phyloP scores from a whole-genome alignment of 1,284 basidiomycete species.

The Meira miltonrushii region DNA sequence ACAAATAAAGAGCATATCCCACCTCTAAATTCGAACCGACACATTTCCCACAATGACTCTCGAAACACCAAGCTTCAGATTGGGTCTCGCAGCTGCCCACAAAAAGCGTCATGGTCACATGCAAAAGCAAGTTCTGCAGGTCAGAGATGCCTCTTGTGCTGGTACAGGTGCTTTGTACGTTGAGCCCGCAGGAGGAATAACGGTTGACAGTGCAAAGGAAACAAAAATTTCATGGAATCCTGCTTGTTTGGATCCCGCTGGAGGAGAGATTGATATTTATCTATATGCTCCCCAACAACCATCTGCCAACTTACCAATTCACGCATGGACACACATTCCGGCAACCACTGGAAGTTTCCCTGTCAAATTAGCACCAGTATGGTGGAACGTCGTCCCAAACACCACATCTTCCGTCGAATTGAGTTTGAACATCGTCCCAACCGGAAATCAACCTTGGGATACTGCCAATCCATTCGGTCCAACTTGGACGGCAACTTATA shows the following conservation, averaged over 20 bases:
- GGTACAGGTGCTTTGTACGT: conserved; percentile 33
- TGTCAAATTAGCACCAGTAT: conserved; percentile 37
- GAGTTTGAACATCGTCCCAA: conserved; percentile 48
- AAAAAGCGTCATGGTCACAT: too few species aligned
- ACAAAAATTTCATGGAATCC: conserved; percentile 38
- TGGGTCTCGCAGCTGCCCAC: too few species aligned
- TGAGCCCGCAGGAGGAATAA: conserved; percentile 18
- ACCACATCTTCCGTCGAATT: conserved; percentile 25
- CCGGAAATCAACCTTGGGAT: conserved; percentile 50
- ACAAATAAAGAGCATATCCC: too few species aligned
- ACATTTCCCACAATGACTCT: too few species aligned
- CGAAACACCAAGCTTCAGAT: too few species aligned
- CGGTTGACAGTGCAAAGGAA: conserved; percentile 28
- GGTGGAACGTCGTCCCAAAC: conserved; percentile 29
- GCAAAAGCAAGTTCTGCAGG: too few species aligned
- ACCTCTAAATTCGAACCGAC: too few species aligned
- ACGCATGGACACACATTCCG: conserved; percentile 38
- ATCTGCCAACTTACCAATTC: conserved; percentile 35
- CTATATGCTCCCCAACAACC: conserved; percentile 38
- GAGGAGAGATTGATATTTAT: conserved; percentile 46
- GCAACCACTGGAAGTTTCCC: conserved; percentile 23
- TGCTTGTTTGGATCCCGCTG: conserved; percentile 26
- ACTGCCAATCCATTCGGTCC: conserved; percentile 43
- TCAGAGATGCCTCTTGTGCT: background rate
- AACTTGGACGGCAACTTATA: conserved; percentile 40